Base-by-base conservation (phyloP, 1,284 basidiomycete genomes). In the Ganoderma lucidum region DNA sequence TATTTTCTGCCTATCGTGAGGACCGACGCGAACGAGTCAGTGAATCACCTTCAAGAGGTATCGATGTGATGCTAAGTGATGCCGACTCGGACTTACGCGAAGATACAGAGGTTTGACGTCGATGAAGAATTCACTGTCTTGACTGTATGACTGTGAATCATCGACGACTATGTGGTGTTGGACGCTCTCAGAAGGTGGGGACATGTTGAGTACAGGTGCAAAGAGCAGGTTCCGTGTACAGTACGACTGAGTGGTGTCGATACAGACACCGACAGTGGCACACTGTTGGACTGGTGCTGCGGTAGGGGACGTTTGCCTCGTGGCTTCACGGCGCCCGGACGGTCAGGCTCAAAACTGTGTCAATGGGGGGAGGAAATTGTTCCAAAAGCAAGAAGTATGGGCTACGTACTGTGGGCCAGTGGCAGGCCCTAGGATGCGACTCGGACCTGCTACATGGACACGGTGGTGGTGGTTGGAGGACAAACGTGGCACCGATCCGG, bases 31-130 rank as follows among this genome's bases (percentile, higher is more conserved):
- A 41, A 41, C 39, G 39, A 14, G 39, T 51, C n/a, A 51, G 45
- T 23, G 42, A 35, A 35, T 8, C 35, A 35, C 8, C 35, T 35
- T 35, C 8, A 35, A 23, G 23, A 23, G 23, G 23, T 23, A 23
- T 23, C 23, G 23, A 23, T 23, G 23, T 23, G 23, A 23, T 23
- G 23, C 23, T 35, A 35, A 35, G 35, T 1, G 35, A 8, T n/a
- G 19, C 15, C n/a, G 19, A 48, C 6, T 19, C 8, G 4, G 53
- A 55, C 53, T 55, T 55, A 55, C 53, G 4, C 45, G 45, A 23
- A 48, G 45, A 48, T 48, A 48, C 45, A 48, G 45, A 48, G 45
- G 45, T 23, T 48, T n/a, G 45, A 48, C 19, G 45, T 48, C 45
- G 45, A 44, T 44, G 42, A 48, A 48, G 45, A 48, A 48, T 23